These are phyloP conservation scores for Dictyophora rubrovolvata DNA, from an alignment of 768 basidiomycete species.

Conservation along the genomic window DNA sequence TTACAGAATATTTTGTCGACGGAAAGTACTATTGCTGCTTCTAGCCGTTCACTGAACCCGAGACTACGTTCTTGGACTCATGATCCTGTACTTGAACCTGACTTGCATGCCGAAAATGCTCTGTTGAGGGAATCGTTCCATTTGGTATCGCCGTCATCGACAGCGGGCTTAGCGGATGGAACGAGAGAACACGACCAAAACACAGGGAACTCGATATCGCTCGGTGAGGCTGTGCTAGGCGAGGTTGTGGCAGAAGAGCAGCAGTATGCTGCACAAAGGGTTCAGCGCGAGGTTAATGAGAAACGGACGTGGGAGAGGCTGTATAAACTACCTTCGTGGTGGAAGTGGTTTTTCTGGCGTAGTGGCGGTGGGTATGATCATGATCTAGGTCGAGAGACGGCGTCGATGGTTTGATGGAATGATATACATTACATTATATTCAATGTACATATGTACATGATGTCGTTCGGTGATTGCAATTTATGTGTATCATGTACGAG, in stretches of 20 bases:
- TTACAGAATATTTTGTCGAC: not conserved
- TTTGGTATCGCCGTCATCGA: not conserved
- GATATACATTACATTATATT: too few relatives aligned
- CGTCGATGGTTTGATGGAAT: not conserved
- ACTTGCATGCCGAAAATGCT: constrained; percentile 2
- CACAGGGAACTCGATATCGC: constrained; percentile 28
- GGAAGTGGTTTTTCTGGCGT: constrained; percentile 7
- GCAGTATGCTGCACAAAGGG: constrained; percentile 39
- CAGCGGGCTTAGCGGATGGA: not conserved
- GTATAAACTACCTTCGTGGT: constrained; percentile 4
- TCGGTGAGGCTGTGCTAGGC: constrained; percentile 52
- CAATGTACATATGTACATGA: too few relatives aligned
- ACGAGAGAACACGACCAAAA: not conserved
- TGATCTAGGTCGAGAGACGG: not conserved
- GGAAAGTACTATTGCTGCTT: not conserved
- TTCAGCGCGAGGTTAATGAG: constrained; percentile 47
- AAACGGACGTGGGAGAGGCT: not conserved
- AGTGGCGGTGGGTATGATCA: not conserved
- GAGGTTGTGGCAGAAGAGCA: constrained; percentile 67
- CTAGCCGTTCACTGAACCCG: not conserved
- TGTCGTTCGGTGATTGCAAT: too few relatives aligned
- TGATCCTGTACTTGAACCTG: constrained; percentile 7
- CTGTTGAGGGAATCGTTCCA: not conserved
- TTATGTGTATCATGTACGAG: too few relatives aligned
- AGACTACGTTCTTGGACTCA: not conserved